Conservation (phyloP, 192 early-diverging fungal species). For the Backusella macrospora region DNA sequence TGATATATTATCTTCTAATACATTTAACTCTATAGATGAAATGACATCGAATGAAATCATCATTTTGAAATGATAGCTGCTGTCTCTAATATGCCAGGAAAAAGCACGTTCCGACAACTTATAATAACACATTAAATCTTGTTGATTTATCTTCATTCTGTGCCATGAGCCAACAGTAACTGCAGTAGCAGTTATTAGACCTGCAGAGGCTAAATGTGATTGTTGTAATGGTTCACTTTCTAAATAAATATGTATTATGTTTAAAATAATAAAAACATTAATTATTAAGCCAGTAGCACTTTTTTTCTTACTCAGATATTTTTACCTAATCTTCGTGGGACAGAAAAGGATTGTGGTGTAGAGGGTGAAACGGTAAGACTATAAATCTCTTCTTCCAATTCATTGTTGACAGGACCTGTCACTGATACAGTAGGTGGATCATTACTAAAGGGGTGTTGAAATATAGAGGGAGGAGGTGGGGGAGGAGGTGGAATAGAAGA, state of each 20-base stretch:
- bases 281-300: background rate
- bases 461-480: background rate
- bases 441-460: background rate
- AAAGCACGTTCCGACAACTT: slow-evolving; percentile 49
- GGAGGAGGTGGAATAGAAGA: background rate
- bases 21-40: slow-evolving; percentile 45
- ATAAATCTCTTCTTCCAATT: background rate
- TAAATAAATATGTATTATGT: background rate
- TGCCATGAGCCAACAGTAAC: slow-evolving; percentile 64
- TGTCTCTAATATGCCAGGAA: slow-evolving; percentile 62
- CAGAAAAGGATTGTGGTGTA: background rate
- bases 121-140: slow-evolving; percentile 60
- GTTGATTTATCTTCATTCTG: slow-evolving; percentile 55
- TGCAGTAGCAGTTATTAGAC: slow-evolving; percentile 50
- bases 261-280: background rate
- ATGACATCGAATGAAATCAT: slow-evolving; percentile 56
- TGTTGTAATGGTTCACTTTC: slow-evolving; percentile 15
- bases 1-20: slow-evolving; percentile 47
- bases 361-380: slow-evolving; percentile 16
- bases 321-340: slow-evolving; percentile 15
- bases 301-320: background rate
- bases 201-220: background rate
- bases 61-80: slow-evolving; percentile 59
- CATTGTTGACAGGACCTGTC: background rate
- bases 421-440: slow-evolving; percentile 17